Evolutionary conservation across 371 early-diverging fungal species (phyloP).

Genomic region (Furculomyces boomerangus): DNA sequence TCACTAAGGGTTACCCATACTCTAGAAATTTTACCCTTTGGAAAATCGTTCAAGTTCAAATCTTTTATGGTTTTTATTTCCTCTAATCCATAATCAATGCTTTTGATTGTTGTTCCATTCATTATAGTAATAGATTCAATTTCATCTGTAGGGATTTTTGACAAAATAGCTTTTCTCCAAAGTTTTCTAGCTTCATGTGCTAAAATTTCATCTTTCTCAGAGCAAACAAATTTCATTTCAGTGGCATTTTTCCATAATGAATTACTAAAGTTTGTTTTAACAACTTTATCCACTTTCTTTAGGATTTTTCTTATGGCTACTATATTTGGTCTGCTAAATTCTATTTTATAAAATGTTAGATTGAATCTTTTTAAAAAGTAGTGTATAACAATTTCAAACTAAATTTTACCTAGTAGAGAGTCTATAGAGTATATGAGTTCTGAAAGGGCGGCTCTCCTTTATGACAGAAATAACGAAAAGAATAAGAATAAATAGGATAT

Average conservation of each 20-base stretch:
- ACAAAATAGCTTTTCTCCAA: conserved; percentile 30
- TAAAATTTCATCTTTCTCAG: conserved; percentile 31
- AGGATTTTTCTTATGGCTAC: conserved; percentile 40
- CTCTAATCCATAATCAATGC: conserved; percentile 2
- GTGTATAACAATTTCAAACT: neutral
- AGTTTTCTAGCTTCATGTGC: conserved; percentile 29
- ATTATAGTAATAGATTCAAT: neutral
- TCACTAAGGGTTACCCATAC: conserved; percentile 42
- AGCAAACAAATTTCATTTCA: conserved; percentile 28
- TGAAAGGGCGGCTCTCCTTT: neutral
- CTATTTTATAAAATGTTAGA: conserved; percentile 7
- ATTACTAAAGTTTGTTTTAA: conserved; percentile 13
- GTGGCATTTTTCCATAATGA: conserved; percentile 33
- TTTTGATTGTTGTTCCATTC: neutral
- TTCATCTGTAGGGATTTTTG: conserved; percentile 14
- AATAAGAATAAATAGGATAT: conserved; percentile 5
- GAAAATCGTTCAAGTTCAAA: conserved; percentile 27
- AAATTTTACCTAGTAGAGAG: conserved; percentile 16
- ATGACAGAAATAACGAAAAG: neutral
- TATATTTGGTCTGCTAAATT: conserved; percentile 35
- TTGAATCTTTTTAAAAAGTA: conserved; percentile 5
- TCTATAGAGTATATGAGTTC: neutral
- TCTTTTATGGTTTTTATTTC: conserved; percentile 26
- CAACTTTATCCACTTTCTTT: conserved; percentile 37
- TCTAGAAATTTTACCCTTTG: conserved; percentile 29